Conservation (phyloP, 257 asterid species). For the Solanum ossicruentum region DNA sequence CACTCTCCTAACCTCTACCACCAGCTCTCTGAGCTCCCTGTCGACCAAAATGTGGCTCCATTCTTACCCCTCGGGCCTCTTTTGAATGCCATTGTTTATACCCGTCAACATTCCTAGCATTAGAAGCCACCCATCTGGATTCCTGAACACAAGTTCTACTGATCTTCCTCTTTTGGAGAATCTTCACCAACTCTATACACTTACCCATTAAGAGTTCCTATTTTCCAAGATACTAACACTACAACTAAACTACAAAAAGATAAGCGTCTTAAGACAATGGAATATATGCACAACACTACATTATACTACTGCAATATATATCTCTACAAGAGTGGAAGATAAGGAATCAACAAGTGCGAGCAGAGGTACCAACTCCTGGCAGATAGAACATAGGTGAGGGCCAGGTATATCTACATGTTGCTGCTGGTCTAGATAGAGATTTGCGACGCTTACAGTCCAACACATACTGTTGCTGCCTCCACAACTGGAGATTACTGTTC, state of each 20-base stretch:
- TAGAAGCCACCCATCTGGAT: neutral
- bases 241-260: neutral
- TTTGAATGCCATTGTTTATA: neutral
- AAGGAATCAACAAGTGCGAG: neutral
- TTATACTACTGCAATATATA: neutral
- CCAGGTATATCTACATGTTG: neutral
- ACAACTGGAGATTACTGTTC: neutral
- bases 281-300: neutral
- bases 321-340: neutral
- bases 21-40: too few relatives aligned
- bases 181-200: neutral
- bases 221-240: neutral
- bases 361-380: neutral
- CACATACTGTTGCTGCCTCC: neutral
- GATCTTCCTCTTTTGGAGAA: neutral
- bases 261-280: neutral
- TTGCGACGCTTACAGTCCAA: neutral
- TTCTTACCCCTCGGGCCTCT: too few relatives aligned
- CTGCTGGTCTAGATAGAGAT: neutral
- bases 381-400: neutral
- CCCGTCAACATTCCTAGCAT: neutral
- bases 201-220: neutral
- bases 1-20: too few relatives aligned
- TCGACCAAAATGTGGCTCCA: too few relatives aligned
- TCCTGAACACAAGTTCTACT: neutral